These are phyloP conservation scores for Dendrocalamus sinicus DNA, from an alignment of 176 grass and related monocot species.

Conservation along the genomic window DNA sequence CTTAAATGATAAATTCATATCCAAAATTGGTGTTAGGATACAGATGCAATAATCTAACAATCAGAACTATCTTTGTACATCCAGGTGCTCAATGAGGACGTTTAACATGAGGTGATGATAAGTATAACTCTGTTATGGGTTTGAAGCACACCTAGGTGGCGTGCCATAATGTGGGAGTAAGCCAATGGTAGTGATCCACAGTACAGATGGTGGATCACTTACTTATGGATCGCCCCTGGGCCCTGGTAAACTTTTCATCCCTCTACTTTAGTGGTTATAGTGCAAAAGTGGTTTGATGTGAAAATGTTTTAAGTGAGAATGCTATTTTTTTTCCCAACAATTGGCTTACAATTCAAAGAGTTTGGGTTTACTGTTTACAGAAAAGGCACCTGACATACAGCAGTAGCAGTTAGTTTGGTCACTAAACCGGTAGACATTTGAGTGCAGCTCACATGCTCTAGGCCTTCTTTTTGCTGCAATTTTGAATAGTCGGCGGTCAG, in stretches of 20 bases:
- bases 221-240: too few relatives aligned
- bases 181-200: too few relatives aligned
- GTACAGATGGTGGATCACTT: too few relatives aligned
- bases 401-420: conserved; percentile 60
- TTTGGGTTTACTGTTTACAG: not conserved
- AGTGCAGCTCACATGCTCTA: conserved; percentile 61
- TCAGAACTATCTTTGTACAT: not conserved
- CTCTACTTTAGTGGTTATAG: too few relatives aligned
- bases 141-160: too few relatives aligned
- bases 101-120: not conserved
- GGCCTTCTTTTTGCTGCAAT: conserved; percentile 61
- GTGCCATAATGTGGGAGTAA: too few relatives aligned
- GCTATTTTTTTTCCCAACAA: not conserved
- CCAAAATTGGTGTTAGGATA: not conserved
- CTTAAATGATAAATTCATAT: not conserved
- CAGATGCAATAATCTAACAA: not conserved
- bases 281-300: not conserved
- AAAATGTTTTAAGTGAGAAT: not conserved
- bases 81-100: not conserved
- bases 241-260: too few relatives aligned
- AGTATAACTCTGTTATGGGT: not conserved
- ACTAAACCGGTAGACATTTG: conserved; percentile 68
- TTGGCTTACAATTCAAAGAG: not conserved
- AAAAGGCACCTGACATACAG: conserved; percentile 62
- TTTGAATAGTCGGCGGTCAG: conserved; percentile 8